Evolutionary conservation across 1,284 basidiomycete genomes (phyloP).

Genomic region (Ceratobasidium theobromae): DNA sequence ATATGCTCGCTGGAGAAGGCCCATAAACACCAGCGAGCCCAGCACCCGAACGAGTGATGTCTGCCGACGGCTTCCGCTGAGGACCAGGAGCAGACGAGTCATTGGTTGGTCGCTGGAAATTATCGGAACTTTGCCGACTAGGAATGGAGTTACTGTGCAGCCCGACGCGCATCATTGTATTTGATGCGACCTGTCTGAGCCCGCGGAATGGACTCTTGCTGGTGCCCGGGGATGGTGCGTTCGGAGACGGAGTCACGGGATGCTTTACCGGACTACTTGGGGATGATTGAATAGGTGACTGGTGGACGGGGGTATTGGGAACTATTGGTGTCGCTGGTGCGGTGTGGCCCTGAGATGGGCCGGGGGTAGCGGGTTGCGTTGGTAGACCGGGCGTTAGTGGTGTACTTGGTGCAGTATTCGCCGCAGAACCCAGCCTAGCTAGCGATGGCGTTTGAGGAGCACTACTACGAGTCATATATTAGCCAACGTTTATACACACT

Average conservation of each 20-base stretch:
- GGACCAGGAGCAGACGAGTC: background rate
- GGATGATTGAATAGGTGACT: constrained; percentile 21
- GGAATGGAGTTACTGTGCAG: constrained; percentile 41
- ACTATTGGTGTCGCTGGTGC: background rate
- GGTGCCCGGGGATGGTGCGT: constrained; percentile 5
- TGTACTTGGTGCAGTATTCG: constrained; percentile 1
- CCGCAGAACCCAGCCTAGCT: constrained; percentile 1
- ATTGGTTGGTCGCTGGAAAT: background rate
- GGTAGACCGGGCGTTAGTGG: constrained; percentile 34
- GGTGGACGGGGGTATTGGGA: constrained; percentile 18
- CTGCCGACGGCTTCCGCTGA: background rate
- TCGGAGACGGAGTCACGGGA: constrained; percentile 4
- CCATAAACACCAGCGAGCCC: background rate
- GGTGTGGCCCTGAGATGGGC: constrained; percentile 1
- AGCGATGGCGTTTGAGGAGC: constrained; percentile 20
- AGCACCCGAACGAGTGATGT: background rate
- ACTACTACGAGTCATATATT: constrained; percentile 6
- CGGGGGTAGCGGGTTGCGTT: constrained; percentile 25
- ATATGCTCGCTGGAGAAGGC: constrained; percentile 11
- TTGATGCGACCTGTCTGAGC: constrained; percentile 30
- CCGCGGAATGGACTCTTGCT: constrained; percentile 26
- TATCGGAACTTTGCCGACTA: constrained; percentile 33
- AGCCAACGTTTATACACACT: background rate
- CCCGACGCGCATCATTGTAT: constrained; percentile 29
- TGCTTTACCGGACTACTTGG: constrained; percentile 27